These are phyloP conservation scores for Peribolospora baueri DNA, from an alignment of 768 basidiomycete species.

Conservation along the genomic window DNA sequence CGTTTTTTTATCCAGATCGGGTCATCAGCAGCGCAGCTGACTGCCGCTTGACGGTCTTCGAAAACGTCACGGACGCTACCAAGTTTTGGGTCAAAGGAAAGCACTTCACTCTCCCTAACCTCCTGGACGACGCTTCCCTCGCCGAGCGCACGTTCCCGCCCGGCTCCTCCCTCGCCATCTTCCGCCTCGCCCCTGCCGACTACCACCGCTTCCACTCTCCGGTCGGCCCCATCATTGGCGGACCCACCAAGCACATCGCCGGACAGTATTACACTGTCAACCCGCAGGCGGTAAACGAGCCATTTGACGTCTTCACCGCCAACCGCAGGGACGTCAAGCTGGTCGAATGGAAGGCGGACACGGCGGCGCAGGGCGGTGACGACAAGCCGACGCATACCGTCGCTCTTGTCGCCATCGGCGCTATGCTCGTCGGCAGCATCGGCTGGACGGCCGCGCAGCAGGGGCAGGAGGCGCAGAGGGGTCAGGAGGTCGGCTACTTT, in stretches of 20 bases:
- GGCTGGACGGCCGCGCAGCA: slow-evolving; percentile 28
- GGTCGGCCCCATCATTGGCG: too few relatives aligned
- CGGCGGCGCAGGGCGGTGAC: background rate
- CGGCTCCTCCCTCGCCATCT: slow-evolving; percentile 30
- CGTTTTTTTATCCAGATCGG: background rate
- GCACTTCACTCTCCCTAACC: slow-evolving; percentile 38
- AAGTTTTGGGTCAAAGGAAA: slow-evolving; percentile 52
- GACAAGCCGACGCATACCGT: slow-evolving; percentile 21
- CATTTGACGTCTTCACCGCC: slow-evolving; percentile 40
- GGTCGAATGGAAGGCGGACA: slow-evolving; percentile 23
- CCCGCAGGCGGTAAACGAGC: slow-evolving; percentile 50
- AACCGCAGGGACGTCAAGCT: slow-evolving; percentile 36
- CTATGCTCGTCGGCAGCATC: slow-evolving; percentile 56
- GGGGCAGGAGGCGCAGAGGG: slow-evolving; percentile 23
- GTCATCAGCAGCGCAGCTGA: slow-evolving; percentile 46
- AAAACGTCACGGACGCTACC: slow-evolving; percentile 32
- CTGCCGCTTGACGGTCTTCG: slow-evolving; percentile 45
- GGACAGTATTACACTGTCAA: slow-evolving; percentile 49
- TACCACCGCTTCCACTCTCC: slow-evolving; percentile 62
- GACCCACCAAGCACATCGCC: slow-evolving; percentile 14
- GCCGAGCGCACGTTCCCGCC: slow-evolving; percentile 19
- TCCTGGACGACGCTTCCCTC: slow-evolving; percentile 30
- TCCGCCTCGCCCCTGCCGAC: slow-evolving; percentile 57
- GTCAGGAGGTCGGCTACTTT: slow-evolving; percentile 33
- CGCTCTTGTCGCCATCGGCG: slow-evolving; percentile 52